Base-by-base conservation (phyloP, 1,284 basidiomycete species). In the Termitomyces sp. region DNA sequence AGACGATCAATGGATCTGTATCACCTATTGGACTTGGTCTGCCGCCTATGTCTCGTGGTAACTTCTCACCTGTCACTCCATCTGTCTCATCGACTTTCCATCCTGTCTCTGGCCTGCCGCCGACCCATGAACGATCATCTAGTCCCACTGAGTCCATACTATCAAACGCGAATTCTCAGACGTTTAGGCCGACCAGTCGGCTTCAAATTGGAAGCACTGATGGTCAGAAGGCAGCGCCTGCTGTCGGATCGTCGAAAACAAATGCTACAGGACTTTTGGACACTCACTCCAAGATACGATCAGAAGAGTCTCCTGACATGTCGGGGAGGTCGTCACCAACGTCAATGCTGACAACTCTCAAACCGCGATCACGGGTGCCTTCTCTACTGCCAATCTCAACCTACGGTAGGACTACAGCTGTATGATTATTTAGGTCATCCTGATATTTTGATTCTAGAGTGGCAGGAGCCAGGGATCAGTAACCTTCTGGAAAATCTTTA, bases 401-500 rank as follows among this genome's bases (percentile, higher is more conserved):
- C 1, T 90, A 90, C 63, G 88, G 90, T 90, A 62, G 56, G 82
- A 50, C 38, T 46, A 10, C 48, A 24, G 24, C 34, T 17, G 39
- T n/a, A 38, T 33, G 12, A 10, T 24, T 13, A 45, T 39, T 15
- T 33, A 31, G 52, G 60, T 9, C 53, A 1, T 41, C 49, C 49
- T 57, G 30, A 34, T 24, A 12, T 44, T 3, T 52, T 48, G 43
- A 8, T 45, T 48, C 3, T 60, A 90, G 94, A 96, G 63, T 90
- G 90, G 0, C 87, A 90, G 64, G 94, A 96, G 64, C 83, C 87
- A 24, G 90, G 90, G 1, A 90, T 97, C 59, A 88, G 83, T 65
- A 88, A 90, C 52, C 73, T 94, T 13, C 75, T 98, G 13, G 94
- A 97, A 65, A 88, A 91, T 52, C 76, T 94, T n/a, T 95, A 94